Percentiles rank a stretch among this genome's conserved stretches.
phyloP scores from a whole-genome alignment of 495 filamentous ascomycete species.

The Haplographium delicatum region DNA sequence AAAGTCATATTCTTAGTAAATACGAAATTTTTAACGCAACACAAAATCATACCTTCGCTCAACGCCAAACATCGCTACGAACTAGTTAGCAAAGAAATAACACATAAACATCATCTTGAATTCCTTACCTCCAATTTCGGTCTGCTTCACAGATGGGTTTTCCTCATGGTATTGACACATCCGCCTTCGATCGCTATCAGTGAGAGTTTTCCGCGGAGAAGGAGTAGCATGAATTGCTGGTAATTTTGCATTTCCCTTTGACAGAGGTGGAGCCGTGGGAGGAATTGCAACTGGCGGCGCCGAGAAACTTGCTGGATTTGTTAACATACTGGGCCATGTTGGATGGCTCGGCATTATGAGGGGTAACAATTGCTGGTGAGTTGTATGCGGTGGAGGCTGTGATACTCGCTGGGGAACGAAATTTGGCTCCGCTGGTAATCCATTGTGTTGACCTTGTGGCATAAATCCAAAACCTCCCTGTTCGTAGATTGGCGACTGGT shows the following conservation, averaged over 20 bases:
- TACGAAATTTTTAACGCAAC: neutral
- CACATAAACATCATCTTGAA: slow-evolving; percentile 4
- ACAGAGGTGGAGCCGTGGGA: slow-evolving; percentile 44
- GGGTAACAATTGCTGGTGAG: slow-evolving; percentile 43
- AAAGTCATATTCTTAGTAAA: slow-evolving; percentile 25
- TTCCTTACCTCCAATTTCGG: slow-evolving; percentile 84
- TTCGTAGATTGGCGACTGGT: slow-evolving; percentile 28
- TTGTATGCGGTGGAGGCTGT: slow-evolving; percentile 17
- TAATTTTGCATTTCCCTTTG: slow-evolving; percentile 36
- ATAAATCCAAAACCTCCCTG: slow-evolving; percentile 27
- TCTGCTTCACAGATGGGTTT: slow-evolving; percentile 92
- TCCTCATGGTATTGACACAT: slow-evolving; percentile 98
- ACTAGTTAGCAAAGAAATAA: slow-evolving; percentile 15
- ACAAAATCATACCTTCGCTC: slow-evolving; percentile 77
- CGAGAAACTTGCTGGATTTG: slow-evolving; percentile 49
- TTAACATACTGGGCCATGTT: slow-evolving; percentile 66
- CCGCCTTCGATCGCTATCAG: slow-evolving; percentile 80
- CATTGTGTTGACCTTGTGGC: slow-evolving; percentile 21
- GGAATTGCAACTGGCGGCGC: slow-evolving; percentile 52
- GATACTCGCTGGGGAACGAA: slow-evolving; percentile 22
- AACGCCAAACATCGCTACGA: slow-evolving; percentile 83
- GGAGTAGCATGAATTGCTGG: slow-evolving; percentile 40
- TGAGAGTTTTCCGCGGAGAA: slow-evolving; percentile 71
- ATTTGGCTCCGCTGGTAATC: slow-evolving; percentile 17
- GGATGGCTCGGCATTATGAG: slow-evolving; percentile 61